Conservation (phyloP, 257 asterid species). For the Anisodus tanguticus region DNA sequence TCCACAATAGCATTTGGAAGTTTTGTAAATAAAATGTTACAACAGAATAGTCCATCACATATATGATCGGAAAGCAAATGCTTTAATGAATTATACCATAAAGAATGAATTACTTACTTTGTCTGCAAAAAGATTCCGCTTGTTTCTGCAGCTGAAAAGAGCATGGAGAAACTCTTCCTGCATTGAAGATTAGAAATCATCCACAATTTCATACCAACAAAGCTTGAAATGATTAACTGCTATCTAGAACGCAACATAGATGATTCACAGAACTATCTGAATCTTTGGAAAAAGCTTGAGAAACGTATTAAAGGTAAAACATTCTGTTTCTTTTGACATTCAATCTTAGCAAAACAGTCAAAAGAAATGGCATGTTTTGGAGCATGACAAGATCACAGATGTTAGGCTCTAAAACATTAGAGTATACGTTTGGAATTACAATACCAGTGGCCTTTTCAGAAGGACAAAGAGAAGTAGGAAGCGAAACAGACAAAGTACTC, state of each 20-base stretch:
- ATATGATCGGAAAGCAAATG: no score
- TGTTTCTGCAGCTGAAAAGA: conserved; percentile 55
- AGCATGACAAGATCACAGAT: not conserved
- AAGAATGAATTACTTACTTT: conserved; percentile 49
- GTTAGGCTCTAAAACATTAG: not conserved
- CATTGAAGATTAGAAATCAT: conserved; percentile 27
- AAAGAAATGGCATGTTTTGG: not conserved
- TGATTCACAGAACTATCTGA: not conserved
- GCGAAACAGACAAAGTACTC: not conserved
- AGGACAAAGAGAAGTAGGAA: not conserved
- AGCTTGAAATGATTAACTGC: not conserved
- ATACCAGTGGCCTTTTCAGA: not conserved
- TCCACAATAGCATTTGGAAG: no score
- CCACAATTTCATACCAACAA: not conserved
- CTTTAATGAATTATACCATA: not conserved
- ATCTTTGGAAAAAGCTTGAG: not conserved
- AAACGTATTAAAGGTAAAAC: not conserved
- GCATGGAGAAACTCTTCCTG: conserved; percentile 93
- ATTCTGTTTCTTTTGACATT: not conserved
- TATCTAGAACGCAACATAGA: not conserved
- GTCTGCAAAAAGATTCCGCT: conserved; percentile 66
- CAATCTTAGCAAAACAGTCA: not conserved
- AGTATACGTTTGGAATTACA: not conserved
- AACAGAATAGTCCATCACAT: no score
- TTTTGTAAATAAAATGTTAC: no score